Evolutionary conservation across 345 rosid genomes (phyloP), one percentile per base, ranked within the genome.

Genomic region (Eucalyptus sideroxylon): DNA sequence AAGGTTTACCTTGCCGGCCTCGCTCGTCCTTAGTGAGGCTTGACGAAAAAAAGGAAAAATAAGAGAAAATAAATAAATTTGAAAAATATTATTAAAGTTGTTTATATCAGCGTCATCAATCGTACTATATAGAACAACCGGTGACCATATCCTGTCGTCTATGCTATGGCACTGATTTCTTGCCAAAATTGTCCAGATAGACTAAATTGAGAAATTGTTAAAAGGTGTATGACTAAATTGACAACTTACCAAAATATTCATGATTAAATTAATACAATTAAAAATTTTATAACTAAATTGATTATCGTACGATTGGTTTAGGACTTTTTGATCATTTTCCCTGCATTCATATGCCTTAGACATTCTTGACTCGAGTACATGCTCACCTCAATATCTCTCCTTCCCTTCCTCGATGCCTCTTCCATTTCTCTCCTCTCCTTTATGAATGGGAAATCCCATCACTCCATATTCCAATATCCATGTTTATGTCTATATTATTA

Each of bases 91-190:
- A 56, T 56, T 24, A 56, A 24, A 56, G 0, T 56, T 56, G 2
- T 56, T 24, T 24, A 56, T 24, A 1, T 24, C 2, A 9, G 0
- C n/a, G n/a, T n/a, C 2, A 0, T 9, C 12, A 24, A 56, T 1
- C 12, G 0, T 9, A 23, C 13, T 56, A 56, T 24, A 0, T 24
- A 56, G 0, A 24, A 56, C 13, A 10, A 9, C 0, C 10, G 0
- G 13, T 23, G 30, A 0, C 59, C 11, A 19, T 53, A 19, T 53
- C 59, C 19, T 53, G 59, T 19, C 11, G 1, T 53, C 11, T 19
- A 53, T 53, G 56, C 0, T 53, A 53, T 56, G 27, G 0, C 62
- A 56, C 3, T 5, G 1, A 23, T 56, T 23, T 56, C 27, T 56
- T 23, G 11, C 1, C 3, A 56, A 23, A 56, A 56, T 56, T 56